phyloP scores from a whole-genome alignment of 2,329 filamentous ascomycete species.

The Rhynchosporium secalis region DNA sequence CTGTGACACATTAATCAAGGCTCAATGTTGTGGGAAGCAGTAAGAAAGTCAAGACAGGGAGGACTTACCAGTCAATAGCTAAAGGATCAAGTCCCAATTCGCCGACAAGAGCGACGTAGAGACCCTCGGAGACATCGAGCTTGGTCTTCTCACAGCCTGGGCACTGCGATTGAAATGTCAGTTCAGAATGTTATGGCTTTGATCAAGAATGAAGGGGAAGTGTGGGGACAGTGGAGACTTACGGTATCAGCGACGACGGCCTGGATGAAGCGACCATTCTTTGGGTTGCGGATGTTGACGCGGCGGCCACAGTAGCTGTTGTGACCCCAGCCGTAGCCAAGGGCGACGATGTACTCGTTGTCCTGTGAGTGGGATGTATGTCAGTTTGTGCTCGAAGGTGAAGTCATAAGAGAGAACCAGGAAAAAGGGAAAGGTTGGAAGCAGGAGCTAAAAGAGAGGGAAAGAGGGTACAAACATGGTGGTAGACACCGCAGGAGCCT shows the following conservation, averaged over 20 bases:
- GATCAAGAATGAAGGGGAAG: not conserved
- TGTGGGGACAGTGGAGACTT: not conserved
- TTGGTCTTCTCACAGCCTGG: not conserved
- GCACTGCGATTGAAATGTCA: not conserved
- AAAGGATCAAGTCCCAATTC: not conserved
- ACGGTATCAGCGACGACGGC: constrained; percentile 11
- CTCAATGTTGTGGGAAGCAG: too few species aligned
- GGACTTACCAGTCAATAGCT: constrained; percentile 6
- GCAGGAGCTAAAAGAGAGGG: not conserved
- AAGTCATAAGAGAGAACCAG: not conserved
- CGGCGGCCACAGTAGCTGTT: constrained; percentile 5
- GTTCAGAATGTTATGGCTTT: not conserved
- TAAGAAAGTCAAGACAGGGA: too few species aligned
- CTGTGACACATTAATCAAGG: too few species aligned
- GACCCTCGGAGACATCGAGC: not conserved
- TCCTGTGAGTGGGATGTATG: not conserved
- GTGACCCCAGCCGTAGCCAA: constrained; percentile 7
- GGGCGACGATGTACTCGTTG: constrained; percentile 7
- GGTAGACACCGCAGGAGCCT: constrained; percentile 10
- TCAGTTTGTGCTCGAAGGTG: not conserved
- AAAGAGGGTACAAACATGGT: not conserved
- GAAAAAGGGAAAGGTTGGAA: not conserved
- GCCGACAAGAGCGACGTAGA: not conserved
- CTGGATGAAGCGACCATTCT: not conserved
- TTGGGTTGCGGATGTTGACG: not conserved